A percentile compares a stretch with the other conserved stretches of the same genome.
Evolutionary conservation across 2,329 filamentous ascomycete genomes (phyloP).

Genomic region (Acrocalymma vagum): DNA sequence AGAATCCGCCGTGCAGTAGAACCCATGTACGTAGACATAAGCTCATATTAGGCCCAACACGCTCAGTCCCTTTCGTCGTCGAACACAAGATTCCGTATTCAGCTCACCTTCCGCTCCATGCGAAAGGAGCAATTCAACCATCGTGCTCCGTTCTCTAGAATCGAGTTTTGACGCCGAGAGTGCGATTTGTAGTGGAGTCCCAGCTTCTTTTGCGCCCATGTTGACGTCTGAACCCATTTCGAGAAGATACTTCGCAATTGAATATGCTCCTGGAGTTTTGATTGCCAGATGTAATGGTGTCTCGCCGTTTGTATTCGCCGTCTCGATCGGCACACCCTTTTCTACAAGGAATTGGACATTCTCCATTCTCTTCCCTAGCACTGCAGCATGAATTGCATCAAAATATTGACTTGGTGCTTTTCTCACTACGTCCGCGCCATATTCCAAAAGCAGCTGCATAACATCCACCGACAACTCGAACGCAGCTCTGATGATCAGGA

Average conservation of each 20-base stretch:
- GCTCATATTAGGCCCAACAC: too few species aligned
- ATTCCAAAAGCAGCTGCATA: conserved; percentile 34
- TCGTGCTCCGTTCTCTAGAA: conserved; percentile 33
- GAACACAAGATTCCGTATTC: too few species aligned
- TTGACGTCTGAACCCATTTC: conserved; percentile 44
- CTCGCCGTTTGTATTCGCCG: conserved; percentile 33
- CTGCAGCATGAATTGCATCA: conserved; percentile 39
- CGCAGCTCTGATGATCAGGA: conserved; percentile 38
- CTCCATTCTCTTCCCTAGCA: conserved; percentile 30
- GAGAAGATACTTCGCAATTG: conserved; percentile 35
- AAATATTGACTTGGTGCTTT: conserved; percentile 25
- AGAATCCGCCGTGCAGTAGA: too few species aligned
- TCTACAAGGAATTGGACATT: conserved; percentile 37
- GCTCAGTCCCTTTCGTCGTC: too few species aligned
- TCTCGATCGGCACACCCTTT: conserved; percentile 35
- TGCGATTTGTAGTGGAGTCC: conserved; percentile 32
- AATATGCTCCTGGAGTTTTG: conserved; percentile 32
- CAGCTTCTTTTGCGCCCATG: conserved; percentile 25
- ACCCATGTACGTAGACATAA: too few species aligned
- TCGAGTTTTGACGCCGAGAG: conserved; percentile 29
- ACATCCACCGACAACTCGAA: conserved; percentile 33
- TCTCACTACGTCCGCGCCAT: conserved; percentile 38
- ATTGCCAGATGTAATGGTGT: conserved; percentile 42
- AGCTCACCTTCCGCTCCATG: conserved; percentile 38
- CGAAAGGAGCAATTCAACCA: conserved; percentile 39